Evolutionary conservation across 108 stramenopile species (phyloP).

Genomic region (Cylindrotheca closterium): DNA sequence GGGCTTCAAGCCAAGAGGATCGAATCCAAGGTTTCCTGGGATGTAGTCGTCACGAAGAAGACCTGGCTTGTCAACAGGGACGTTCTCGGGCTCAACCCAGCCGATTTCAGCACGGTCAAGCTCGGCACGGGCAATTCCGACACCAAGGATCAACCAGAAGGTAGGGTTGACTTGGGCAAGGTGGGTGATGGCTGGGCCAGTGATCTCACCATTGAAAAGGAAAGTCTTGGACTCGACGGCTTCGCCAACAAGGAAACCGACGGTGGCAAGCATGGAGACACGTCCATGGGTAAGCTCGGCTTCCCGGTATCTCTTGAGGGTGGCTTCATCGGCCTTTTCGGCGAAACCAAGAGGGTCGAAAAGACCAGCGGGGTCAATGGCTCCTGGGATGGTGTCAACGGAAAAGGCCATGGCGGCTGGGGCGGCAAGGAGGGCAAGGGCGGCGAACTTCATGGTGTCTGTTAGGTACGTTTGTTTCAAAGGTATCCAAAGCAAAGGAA

Average conservation of each 20-base stretch:
- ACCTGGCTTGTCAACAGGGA: conserved; percentile 55
- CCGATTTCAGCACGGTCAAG: conserved; percentile 58
- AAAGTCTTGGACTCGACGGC: conserved; percentile 72
- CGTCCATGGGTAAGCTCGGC: conserved; percentile 77
- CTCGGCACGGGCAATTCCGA: conserved; percentile 64
- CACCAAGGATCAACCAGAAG: conserved; percentile 49
- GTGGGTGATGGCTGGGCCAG: conserved; percentile 83
- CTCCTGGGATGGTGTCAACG: conserved; percentile 56
- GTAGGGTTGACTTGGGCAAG: conserved; percentile 53
- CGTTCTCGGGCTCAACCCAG: conserved; percentile 59
- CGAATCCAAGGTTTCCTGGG: conserved; percentile 79
- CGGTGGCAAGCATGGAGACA: conserved; percentile 61
- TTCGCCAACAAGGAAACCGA: conserved; percentile 79
- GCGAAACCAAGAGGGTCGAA: conserved; percentile 73
- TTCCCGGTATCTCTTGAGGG: conserved; percentile 77
- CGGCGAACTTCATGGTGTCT: no score
- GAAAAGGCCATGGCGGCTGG: no score
- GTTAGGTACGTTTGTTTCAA: no score
- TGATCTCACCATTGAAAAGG: conserved; percentile 73
- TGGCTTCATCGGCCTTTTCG: conserved; percentile 52
- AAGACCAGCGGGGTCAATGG: conserved; percentile 49
- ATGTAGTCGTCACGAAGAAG: conserved; percentile 61
- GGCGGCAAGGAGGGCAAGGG: no score
- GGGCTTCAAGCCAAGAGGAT: conserved; percentile 75
- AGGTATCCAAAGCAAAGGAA: no score